Percentiles rank a stretch among this genome's conserved stretches.
Evolutionary conservation across 495 filamentous ascomycete species (phyloP).

Genomic region (Aspergillus asperescens): DNA sequence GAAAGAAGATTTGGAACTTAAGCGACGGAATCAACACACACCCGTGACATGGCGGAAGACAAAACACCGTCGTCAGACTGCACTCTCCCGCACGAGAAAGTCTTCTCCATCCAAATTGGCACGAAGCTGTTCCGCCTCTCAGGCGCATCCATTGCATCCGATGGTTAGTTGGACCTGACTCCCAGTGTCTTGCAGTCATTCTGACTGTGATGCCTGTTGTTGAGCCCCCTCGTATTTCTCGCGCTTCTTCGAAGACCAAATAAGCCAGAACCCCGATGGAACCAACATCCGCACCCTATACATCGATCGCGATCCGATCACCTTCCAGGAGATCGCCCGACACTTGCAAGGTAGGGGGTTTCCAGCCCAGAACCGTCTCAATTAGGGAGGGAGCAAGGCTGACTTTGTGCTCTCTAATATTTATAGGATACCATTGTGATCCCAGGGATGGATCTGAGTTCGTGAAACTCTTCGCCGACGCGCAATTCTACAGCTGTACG

Average conservation of each 20-base stretch:
- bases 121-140: conserved; percentile 87
- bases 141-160: conserved; percentile 89
- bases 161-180: conserved; percentile 61
- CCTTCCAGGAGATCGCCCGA: conserved; percentile 81
- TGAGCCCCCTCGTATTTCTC: conserved; percentile 97
- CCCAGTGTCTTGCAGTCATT: not conserved
- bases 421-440: conserved; percentile 70
- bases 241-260: conserved; percentile 82
- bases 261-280: conserved; percentile 57
- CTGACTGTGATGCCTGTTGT: conserved; percentile 7
- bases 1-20: not conserved
- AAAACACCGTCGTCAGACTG: conserved; percentile 7
- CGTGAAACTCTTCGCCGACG: conserved; percentile 89
- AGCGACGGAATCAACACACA: no score
- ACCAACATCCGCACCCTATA: conserved; percentile 67
- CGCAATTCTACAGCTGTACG: conserved; percentile 88
- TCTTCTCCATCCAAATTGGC: conserved; percentile 93
- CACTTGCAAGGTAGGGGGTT: conserved; percentile 82
- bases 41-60: not conserved
- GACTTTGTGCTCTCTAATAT: no score
- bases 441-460: conserved; percentile 82
- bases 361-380: not conserved
- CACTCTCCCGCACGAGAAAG: conserved; percentile 53
- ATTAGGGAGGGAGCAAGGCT: not conserved
- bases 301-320: conserved; percentile 90